phyloP scores from a whole-genome alignment of 2,329 filamentous ascomycete genomes.

The Fusarium domesticum region DNA sequence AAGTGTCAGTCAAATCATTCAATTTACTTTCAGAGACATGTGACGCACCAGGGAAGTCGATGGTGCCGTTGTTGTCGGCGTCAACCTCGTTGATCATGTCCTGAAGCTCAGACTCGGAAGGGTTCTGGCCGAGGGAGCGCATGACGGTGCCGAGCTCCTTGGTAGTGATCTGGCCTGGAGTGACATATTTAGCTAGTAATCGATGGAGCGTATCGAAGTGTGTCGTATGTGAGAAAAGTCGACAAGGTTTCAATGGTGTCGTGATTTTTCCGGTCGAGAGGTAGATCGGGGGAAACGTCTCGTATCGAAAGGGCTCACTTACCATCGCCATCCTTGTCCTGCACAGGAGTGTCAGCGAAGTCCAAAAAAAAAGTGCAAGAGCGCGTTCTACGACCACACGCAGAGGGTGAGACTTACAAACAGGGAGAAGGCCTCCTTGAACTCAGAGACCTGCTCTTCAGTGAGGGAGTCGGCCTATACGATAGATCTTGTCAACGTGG shows the following conservation, averaged over 20 bases:
- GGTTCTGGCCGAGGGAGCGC: constrained; percentile 86
- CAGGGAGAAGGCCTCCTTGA: constrained; percentile 99
- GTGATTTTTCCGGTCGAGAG: constrained; percentile 6
- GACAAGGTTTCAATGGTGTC: constrained; percentile 2
- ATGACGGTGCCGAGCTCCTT: constrained; percentile 89
- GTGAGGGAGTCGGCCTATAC: constrained; percentile 92
- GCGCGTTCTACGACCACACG: not conserved
- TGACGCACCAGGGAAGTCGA: constrained; percentile 78
- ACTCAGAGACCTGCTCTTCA: constrained; percentile 99
- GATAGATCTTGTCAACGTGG: constrained; percentile 24
- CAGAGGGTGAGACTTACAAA: constrained; percentile 68
- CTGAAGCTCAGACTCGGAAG: constrained; percentile 84
- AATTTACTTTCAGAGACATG: not conserved
- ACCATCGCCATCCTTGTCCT: constrained; percentile 94
- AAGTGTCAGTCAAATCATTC: constrained; percentile 16
- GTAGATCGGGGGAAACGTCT: constrained; percentile 13
- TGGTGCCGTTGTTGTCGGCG: constrained; percentile 88
- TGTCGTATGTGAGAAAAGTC: not conserved
- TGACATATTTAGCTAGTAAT: constrained; percentile 20
- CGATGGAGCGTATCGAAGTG: constrained; percentile 8
- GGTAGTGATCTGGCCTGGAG: constrained; percentile 80
- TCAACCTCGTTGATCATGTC: constrained; percentile 96
- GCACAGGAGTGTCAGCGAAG: constrained; percentile 30
- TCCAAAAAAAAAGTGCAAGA: constrained; percentile 1
- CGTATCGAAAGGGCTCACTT: constrained; percentile 44